These are phyloP conservation scores for Fusarium guadeloupense DNA, from an alignment of 2,329 filamentous ascomycete species.

Conservation along the genomic window DNA sequence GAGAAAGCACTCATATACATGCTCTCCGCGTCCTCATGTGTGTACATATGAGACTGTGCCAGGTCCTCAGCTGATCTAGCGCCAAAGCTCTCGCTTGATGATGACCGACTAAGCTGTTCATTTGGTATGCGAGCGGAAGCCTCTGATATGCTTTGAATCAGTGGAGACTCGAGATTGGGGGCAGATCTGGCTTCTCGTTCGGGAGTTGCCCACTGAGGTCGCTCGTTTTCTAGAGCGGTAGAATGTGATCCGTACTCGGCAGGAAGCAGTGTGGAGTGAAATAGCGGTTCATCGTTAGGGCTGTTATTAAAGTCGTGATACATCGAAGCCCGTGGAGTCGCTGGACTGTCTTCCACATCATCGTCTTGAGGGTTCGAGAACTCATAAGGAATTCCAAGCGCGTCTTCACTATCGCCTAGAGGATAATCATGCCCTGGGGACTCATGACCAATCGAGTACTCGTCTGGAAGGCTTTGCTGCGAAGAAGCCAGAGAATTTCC, in stretches of 20 bases:
- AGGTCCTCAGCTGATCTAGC: constrained; percentile 57
- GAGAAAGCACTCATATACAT: constrained; percentile 85
- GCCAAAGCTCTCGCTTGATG: constrained; percentile 27
- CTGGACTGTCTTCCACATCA: constrained; percentile 50
- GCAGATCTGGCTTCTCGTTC: constrained; percentile 34
- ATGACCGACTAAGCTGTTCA: constrained; percentile 20
- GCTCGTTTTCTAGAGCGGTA: constrained; percentile 27
- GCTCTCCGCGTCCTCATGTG: constrained; percentile 82
- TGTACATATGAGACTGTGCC: constrained; percentile 74
- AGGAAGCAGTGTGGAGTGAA: constrained; percentile 42
- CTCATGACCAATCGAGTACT: constrained; percentile 35
- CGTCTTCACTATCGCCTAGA: constrained; percentile 63
- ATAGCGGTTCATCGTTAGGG: constrained; percentile 42
- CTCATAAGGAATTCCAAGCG: constrained; percentile 66
- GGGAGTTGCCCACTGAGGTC: constrained; percentile 31
- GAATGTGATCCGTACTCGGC: constrained; percentile 29
- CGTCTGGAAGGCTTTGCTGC: constrained; percentile 40
- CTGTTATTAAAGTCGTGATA: constrained; percentile 50
- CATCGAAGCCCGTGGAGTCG: constrained; percentile 65
- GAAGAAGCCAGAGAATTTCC: constrained; percentile 36
- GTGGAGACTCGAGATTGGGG: constrained; percentile 30
- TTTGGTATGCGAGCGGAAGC: constrained; percentile 11
- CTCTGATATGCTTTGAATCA: constrained; percentile 27
- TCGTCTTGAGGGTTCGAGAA: constrained; percentile 51
- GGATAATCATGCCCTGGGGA: constrained; percentile 38